These are phyloP conservation scores for Cladochytrium replicatum DNA, from an alignment of 192 early-diverging fungal species.

Conservation along the genomic window DNA sequence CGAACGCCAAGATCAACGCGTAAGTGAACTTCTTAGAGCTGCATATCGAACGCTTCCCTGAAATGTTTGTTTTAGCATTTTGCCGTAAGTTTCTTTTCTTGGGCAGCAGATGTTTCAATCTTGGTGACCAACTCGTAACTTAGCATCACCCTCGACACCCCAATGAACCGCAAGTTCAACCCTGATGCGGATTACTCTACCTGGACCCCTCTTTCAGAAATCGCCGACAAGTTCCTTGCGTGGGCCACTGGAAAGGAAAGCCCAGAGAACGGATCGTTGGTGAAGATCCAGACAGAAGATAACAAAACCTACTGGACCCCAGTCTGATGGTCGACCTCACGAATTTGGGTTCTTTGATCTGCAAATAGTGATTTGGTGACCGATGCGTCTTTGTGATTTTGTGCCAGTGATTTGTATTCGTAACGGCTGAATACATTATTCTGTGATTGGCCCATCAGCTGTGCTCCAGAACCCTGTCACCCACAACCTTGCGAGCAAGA, in stretches of 20 bases:
- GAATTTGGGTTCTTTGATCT: too few species aligned
- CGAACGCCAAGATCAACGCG: conserved; percentile 53
- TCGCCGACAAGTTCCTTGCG: conserved; percentile 55
- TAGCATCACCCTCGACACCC: conserved; percentile 77
- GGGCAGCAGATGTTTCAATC: background rate
- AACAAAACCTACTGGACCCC: conserved; percentile 50
- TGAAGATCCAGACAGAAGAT: conserved; percentile 49
- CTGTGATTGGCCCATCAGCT: too few species aligned
- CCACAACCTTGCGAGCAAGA: too few species aligned
- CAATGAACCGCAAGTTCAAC: conserved; percentile 80
- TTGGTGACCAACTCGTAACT: too few species aligned
- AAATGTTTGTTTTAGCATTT: conserved; percentile 4
- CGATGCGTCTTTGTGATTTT: too few species aligned
- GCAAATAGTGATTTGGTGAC: too few species aligned
- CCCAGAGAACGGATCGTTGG: conserved; percentile 46
- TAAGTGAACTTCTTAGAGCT: conserved; percentile 48
- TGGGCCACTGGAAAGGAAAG: conserved; percentile 47
- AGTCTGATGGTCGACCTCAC: too few species aligned
- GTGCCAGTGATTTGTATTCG: too few species aligned
- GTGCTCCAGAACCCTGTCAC: too few species aligned
- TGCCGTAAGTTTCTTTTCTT: conserved; percentile 7
- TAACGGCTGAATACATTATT: too few species aligned
- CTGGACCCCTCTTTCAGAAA: conserved; percentile 71
- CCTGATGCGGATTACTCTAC: conserved; percentile 67
- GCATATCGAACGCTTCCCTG: conserved; percentile 1